Percentiles rank a stretch among this genome's conserved stretches.
These are phyloP conservation scores for Dryas octopetala DNA, from an alignment of 306 rosid species.

Conservation along the genomic window DNA sequence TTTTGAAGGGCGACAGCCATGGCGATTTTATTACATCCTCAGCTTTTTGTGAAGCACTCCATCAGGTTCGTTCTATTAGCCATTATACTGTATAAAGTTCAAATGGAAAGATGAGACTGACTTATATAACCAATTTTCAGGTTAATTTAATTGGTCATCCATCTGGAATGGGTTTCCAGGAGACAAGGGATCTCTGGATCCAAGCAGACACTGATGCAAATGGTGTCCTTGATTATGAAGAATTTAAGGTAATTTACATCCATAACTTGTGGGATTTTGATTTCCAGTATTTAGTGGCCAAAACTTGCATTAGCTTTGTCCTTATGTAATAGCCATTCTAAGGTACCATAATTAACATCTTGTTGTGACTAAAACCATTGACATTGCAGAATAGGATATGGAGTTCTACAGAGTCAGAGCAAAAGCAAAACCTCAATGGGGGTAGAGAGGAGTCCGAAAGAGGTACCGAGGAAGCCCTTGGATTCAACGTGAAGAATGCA, in stretches of 20 bases:
- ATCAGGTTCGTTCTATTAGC: conserved; percentile 49
- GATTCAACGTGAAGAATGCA: conserved; percentile 75
- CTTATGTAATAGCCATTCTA: background rate
- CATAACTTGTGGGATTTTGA: conserved; percentile 18
- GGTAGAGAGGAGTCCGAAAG: conserved; percentile 27
- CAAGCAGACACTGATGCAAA: conserved; percentile 79
- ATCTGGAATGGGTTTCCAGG: conserved; percentile 69
- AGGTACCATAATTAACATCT: background rate
- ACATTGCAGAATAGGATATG: conserved; percentile 64
- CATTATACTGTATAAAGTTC: background rate
- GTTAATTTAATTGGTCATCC: conserved; percentile 67
- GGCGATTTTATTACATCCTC: conserved; percentile 59
- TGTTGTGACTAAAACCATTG: background rate
- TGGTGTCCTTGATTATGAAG: conserved; percentile 65
- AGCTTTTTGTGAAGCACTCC: conserved; percentile 71
- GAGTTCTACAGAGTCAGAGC: conserved; percentile 52
- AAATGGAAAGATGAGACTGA: conserved; percentile 20
- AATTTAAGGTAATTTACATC: conserved; percentile 64
- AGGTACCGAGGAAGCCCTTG: conserved; percentile 40
- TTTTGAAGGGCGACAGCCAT: conserved; percentile 66
- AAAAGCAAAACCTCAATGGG: conserved; percentile 36
- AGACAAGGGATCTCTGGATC: conserved; percentile 74
- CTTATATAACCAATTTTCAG: conserved; percentile 38
- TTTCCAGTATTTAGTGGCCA: background rate
- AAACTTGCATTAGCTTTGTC: background rate